Conservation (phyloP, 495 filamentous ascomycete species). For the Platismatia glauca region DNA sequence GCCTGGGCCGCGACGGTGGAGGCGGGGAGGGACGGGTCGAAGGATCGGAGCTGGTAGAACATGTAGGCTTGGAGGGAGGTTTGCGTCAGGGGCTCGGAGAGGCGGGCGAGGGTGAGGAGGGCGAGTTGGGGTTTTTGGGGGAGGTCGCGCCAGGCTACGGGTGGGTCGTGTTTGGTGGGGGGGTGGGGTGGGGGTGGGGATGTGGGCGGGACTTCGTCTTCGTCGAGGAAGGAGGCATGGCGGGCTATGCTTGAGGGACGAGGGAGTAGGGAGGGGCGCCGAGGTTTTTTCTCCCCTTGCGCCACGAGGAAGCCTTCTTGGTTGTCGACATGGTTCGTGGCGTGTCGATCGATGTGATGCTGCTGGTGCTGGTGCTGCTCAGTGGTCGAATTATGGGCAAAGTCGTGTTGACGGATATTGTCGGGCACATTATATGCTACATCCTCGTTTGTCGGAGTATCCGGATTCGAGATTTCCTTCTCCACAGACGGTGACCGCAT, state of each 20-base stretch:
- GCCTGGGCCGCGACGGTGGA: conserved; percentile 67
- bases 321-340: neutral
- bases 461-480: conserved; percentile 7
- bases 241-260: conserved; percentile 12
- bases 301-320: neutral
- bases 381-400: neutral
- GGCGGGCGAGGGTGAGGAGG: conserved; percentile 61
- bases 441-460: neutral
- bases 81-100: conserved; percentile 38
- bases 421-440: neutral
- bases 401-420: neutral
- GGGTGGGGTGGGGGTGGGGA: neutral
- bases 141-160: conserved; percentile 60
- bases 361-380: neutral
- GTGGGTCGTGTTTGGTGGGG: conserved; percentile 32
- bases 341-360: neutral
- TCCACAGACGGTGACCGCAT: conserved; percentile 3
- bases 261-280: conserved; percentile 9
- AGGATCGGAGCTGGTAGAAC: conserved; percentile 70
- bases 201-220: conserved; percentile 1
- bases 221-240: conserved; percentile 13
- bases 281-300: conserved; percentile 1
- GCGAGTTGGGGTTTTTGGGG: conserved; percentile 67
- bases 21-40: conserved; percentile 53
- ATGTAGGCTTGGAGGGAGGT: conserved; percentile 56